Base-by-base conservation (phyloP, 2,329 filamentous ascomycete species). In the Sclerotinia sclerotiorum region DNA sequence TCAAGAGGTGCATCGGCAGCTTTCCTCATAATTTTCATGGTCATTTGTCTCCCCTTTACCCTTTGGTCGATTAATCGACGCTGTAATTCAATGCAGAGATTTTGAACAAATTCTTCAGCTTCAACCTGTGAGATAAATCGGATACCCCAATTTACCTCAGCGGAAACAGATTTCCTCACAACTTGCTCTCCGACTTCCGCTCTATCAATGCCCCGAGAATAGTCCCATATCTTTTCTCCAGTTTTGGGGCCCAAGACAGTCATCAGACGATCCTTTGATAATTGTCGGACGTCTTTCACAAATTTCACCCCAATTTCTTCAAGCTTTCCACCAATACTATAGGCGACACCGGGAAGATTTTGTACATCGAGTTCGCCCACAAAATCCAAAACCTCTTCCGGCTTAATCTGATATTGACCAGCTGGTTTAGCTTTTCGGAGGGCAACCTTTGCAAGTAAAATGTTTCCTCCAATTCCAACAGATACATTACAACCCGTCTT, bases 61-160 rank as follows among this genome's bases (percentile, higher is more conserved):
- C 89, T 85, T 77, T 97, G 93, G 72, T 93, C 91, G 29, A 93
- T 76, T 24, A 99, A 81, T 1, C 95, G 86, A 68, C 89, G 90
- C 73, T 94, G 89, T 8, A 99, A 81, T 78, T 99, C 95, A 68
- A 89, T 89, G 76, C 92, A 95, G 0, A 99, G 82, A 72, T 92
- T 95, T 70, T 87, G 82, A 42, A 98, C 85, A 77, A 99, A 99
- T 72, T 96, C 92, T 69, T 98, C 94, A 0, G 93, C 94, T 79
- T 99, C 94, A n/a, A 87, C 85, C 76, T 97, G 93, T 70, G 86
- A 96, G 73, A 95, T 88, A 77, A 99, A 99, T 7, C 95, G 89
- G 68, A 99, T 97, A 3, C 96, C 95, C 95, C 95, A 99, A 75
- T 95, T 99, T 71, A 99, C 93, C 78, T 99, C 95, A 0, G 94